These are phyloP conservation scores for Daedalea quercina DNA, from an alignment of 768 basidiomycete genomes.

Conservation along the genomic window DNA sequence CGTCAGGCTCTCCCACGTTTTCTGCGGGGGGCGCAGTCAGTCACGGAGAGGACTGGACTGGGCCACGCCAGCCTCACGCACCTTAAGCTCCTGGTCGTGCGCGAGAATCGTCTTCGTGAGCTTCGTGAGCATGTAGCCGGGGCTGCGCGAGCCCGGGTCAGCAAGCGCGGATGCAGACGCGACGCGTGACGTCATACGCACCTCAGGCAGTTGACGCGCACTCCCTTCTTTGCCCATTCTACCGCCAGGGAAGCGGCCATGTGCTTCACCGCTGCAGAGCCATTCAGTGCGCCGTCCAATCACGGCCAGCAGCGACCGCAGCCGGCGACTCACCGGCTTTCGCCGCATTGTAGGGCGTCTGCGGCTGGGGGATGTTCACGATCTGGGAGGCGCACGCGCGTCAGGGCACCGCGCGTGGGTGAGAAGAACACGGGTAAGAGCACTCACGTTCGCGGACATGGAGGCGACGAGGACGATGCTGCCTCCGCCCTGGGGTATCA, in stretches of 20 bases:
- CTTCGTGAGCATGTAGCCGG: conserved; percentile 93
- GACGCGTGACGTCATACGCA: conserved; percentile 20
- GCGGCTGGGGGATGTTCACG: conserved; percentile 86
- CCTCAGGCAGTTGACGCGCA: conserved; percentile 83
- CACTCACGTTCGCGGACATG: conserved; percentile 82
- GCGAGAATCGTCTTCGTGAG: conserved; percentile 80
- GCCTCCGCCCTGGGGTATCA: conserved; percentile 77
- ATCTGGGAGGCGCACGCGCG: conserved; percentile 40
- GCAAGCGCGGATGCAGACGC: background rate
- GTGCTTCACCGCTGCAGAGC: conserved; percentile 70
- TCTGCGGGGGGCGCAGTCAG: conserved; percentile 32
- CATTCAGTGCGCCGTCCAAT: background rate
- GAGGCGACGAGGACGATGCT: conserved; percentile 83
- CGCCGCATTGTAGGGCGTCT: conserved; percentile 94
- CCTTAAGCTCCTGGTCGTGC: conserved; percentile 70
- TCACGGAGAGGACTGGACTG: background rate
- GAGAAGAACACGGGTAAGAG: background rate
- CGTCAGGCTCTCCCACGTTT: conserved; percentile 78
- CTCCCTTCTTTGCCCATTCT: conserved; percentile 89
- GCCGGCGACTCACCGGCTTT: conserved; percentile 60
- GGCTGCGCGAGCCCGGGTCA: conserved; percentile 35
- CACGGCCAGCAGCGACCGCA: background rate
- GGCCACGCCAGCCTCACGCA: conserved; percentile 23
- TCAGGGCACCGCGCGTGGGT: conserved; percentile 4
- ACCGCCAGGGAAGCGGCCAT: conserved; percentile 91